phyloP scores from a whole-genome alignment of 2,329 filamentous ascomycete genomes.

The Talaromyces sp. region DNA sequence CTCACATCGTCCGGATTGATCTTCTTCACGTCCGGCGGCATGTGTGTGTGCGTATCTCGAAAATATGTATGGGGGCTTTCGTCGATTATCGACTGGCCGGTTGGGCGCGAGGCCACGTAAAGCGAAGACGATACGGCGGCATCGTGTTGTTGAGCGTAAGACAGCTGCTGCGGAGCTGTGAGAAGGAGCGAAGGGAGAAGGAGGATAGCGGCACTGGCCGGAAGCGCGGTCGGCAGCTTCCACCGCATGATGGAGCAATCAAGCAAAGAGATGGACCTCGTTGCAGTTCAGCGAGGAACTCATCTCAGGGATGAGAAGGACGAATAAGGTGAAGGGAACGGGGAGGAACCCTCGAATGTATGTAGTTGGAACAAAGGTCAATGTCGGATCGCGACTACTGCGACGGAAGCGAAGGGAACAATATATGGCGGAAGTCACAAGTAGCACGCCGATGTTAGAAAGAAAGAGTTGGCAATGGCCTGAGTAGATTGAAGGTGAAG shows the following conservation, averaged over 20 bases:
- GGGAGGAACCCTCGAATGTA: background rate
- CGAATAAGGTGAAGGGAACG: background rate
- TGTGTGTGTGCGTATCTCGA: slow-evolving; percentile 25
- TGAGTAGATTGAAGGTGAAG: background rate
- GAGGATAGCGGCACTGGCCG: slow-evolving; percentile 59
- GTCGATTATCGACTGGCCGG: slow-evolving; percentile 24
- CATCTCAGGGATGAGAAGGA: slow-evolving; percentile 17
- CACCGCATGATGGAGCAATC: slow-evolving; percentile 56
- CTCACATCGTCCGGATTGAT: slow-evolving; percentile 64
- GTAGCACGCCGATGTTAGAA: background rate
- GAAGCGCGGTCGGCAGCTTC: slow-evolving; percentile 59
- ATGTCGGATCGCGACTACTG: background rate
- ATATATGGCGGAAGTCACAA: background rate
- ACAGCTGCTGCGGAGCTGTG: slow-evolving; percentile 65
- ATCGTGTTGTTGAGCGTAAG: slow-evolving; percentile 28
- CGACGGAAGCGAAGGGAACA: background rate
- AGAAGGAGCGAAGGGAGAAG: slow-evolving; percentile 55
- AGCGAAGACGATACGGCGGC: slow-evolving; percentile 17
- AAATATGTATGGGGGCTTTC: slow-evolving; percentile 24
- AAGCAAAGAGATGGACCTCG: slow-evolving; percentile 21
- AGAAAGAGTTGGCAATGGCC: background rate
- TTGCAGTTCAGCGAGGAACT: slow-evolving; percentile 19
- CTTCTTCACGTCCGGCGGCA: slow-evolving; percentile 34
- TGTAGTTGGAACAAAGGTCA: background rate
- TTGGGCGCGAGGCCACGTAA: slow-evolving; percentile 22